A percentile compares a stretch with the other conserved stretches of the same genome.
Evolutionary conservation across 2,329 filamentous ascomycete genomes (phyloP).

Genomic region (Ilyonectria mors-panacis): DNA sequence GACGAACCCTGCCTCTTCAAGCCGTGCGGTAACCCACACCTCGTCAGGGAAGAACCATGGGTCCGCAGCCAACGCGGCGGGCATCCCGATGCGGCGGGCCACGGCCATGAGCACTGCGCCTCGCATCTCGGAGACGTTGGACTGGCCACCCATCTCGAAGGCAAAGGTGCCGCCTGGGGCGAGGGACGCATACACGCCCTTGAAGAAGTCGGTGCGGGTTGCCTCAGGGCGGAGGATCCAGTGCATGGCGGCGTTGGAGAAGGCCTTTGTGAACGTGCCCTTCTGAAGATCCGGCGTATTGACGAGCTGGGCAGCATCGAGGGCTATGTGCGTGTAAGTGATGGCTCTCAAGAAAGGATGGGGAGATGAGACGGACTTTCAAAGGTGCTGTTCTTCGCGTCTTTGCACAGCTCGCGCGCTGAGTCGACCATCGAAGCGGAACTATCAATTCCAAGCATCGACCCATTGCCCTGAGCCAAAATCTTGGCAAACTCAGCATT

Average conservation of each 20-base stretch:
- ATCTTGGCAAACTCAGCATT: constrained; percentile 67
- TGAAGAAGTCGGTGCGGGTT: constrained; percentile 67
- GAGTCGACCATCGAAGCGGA: constrained; percentile 72
- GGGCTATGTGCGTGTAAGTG: constrained; percentile 52
- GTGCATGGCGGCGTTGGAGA: constrained; percentile 78
- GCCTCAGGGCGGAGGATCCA: constrained; percentile 70
- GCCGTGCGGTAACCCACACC: constrained; percentile 66
- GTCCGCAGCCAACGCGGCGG: constrained; percentile 63
- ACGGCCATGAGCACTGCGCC: constrained; percentile 70
- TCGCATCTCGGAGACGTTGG: constrained; percentile 76
- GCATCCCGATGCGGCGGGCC: constrained; percentile 64
- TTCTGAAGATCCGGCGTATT: constrained; percentile 54
- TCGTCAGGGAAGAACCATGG: constrained; percentile 84
- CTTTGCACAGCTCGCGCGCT: constrained; percentile 59
- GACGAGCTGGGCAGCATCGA: constrained; percentile 62
- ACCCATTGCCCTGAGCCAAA: constrained; percentile 61
- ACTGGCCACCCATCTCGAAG: constrained; percentile 81
- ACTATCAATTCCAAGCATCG: constrained; percentile 71
- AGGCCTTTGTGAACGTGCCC: constrained; percentile 67
- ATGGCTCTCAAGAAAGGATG: not conserved
- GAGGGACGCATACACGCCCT: constrained; percentile 65
- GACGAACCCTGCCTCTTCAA: constrained; percentile 62
- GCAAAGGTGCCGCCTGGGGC: constrained; percentile 70
- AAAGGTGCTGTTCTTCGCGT: constrained; percentile 59
- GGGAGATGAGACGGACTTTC: constrained; percentile 53